These are phyloP conservation scores for Botrytis byssoidea DNA, from an alignment of 2,329 filamentous ascomycete species.

Conservation along the genomic window DNA sequence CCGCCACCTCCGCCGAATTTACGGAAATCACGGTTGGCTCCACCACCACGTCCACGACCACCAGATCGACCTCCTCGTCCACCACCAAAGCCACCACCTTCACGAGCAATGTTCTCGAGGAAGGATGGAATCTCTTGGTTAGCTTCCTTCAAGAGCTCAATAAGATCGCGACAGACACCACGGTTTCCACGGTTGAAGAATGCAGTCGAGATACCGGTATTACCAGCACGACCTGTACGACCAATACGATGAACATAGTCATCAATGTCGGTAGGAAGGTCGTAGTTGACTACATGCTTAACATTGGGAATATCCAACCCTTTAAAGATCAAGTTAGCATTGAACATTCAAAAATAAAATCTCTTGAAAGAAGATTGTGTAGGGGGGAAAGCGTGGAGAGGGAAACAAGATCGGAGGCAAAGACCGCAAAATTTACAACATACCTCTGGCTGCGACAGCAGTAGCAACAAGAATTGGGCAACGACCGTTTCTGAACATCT, in stretches of 20 bases:
- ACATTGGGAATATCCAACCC: constrained; percentile 85
- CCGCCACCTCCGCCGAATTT: constrained; percentile 62
- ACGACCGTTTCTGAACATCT: constrained; percentile 94
- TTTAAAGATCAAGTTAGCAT: no score
- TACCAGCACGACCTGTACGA: constrained; percentile 99
- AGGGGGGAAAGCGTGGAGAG: no score
- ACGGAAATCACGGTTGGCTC: constrained; percentile 84
- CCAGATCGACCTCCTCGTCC: constrained; percentile 63
- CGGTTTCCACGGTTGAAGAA: constrained; percentile 99
- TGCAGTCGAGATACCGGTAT: constrained; percentile 95
- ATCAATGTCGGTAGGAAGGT: constrained; percentile 97
- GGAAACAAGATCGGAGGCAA: no score
- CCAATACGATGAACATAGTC: constrained; percentile 99
- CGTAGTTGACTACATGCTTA: constrained; percentile 97
- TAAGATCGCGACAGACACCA: constrained; percentile 91
- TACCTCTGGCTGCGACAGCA: constrained; percentile 72
- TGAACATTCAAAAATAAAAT: no score
- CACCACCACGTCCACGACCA: constrained; percentile 69
- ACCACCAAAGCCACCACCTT: constrained; percentile 79
- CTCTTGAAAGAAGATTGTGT: no score
- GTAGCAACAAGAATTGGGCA: constrained; percentile 97
- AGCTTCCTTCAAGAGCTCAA: constrained; percentile 97
- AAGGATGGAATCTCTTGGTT: constrained; percentile 95
- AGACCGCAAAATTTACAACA: no score
- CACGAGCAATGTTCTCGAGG: constrained; percentile 95